Evolutionary conservation across 345 rosid species (phyloP), one percentile per base, ranked within the genome.

Genomic region (Lagerstroemia speciosa): DNA sequence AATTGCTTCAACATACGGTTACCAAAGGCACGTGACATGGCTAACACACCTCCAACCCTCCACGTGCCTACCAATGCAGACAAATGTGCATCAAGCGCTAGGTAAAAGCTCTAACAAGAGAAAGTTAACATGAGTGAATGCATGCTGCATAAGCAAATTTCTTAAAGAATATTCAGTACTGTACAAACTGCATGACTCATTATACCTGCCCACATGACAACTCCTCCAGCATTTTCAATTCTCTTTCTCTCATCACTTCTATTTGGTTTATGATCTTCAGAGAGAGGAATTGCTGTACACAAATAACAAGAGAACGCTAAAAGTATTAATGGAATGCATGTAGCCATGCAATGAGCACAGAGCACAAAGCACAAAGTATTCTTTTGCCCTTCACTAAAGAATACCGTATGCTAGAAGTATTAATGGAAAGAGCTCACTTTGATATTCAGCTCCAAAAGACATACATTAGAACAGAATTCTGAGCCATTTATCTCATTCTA

Each of bases 31-130:
- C 98, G 87, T 60, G 98, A 92, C 99, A 95, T 92, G 50, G 99
- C 98, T 76, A 95, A 75, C n/a, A 95, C 97, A 67, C 97, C 99
- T 69, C 99, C 99, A 57, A 95, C 99, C 80, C 99, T 84, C 99
- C 99, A 95, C 64, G 98, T 95, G 69, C 99, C 99, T 92, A 81
- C 70, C 37, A 76, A 72, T 62, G 72, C 24, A 79, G 64, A 62
- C 33, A 60, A 53, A 38, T 62, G 26, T 61, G 46, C 29, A 31
- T 29, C 30, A 58, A 27, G 31, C 12, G 19, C 12, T 11, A 14
- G 2, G 11, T 16, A 27, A 26, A 53, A n/a, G 5, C 6, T 53
- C 60, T 30, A 0, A 52, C 27, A 6, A 52, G 57, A 58, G 19
- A 27, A 26, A 26, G 12, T 6, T 3, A 57, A 24, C 2, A 1